phyloP scores from a whole-genome alignment of 2,329 filamentous ascomycete genomes.

The Scedosporium aurantiacum region DNA sequence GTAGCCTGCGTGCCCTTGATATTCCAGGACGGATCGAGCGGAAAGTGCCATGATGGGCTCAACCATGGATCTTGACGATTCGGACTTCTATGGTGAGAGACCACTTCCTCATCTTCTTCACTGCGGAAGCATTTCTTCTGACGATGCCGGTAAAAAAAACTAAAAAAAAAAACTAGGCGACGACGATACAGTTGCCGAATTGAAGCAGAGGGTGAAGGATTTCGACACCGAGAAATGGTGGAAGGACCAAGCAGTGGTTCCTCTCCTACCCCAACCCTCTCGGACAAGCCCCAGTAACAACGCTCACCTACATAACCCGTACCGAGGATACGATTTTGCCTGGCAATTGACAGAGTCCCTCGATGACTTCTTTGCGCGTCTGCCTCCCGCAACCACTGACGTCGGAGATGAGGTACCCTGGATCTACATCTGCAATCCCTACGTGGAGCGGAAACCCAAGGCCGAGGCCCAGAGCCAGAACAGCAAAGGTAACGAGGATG shows the following conservation, averaged over 20 bases:
- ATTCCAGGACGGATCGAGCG: neutral
- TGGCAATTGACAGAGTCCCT: slow-evolving; percentile 56
- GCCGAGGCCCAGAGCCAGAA: slow-evolving; percentile 21
- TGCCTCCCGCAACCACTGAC: slow-evolving; percentile 55
- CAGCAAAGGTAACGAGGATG: slow-evolving; percentile 35
- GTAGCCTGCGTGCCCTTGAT: too few relatives aligned
- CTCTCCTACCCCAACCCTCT: slow-evolving; percentile 3
- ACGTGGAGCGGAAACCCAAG: slow-evolving; percentile 27
- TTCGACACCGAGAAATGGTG: slow-evolving; percentile 44
- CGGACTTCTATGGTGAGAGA: slow-evolving; percentile 14
- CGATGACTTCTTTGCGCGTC: slow-evolving; percentile 52
- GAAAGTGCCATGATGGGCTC: neutral
- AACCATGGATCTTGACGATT: slow-evolving; percentile 11
- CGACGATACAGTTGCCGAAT: slow-evolving; percentile 30
- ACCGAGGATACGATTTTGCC: slow-evolving; percentile 40
- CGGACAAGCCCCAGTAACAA: slow-evolving; percentile 5
- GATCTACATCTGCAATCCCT: slow-evolving; percentile 65
- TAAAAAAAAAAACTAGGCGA: slow-evolving; percentile 41
- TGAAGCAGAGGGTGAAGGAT: slow-evolving; percentile 36
- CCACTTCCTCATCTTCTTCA: neutral
- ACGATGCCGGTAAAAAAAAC: neutral
- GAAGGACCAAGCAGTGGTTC: slow-evolving; percentile 17
- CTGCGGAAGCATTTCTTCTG: too few relatives aligned
- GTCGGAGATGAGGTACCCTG: slow-evolving; percentile 40
- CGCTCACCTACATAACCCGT: slow-evolving; percentile 43